Percentiles rank a stretch among this genome's conserved stretches.
Conservation (phyloP, 1,139 yeast genomes). For the Pichia sp. region DNA sequence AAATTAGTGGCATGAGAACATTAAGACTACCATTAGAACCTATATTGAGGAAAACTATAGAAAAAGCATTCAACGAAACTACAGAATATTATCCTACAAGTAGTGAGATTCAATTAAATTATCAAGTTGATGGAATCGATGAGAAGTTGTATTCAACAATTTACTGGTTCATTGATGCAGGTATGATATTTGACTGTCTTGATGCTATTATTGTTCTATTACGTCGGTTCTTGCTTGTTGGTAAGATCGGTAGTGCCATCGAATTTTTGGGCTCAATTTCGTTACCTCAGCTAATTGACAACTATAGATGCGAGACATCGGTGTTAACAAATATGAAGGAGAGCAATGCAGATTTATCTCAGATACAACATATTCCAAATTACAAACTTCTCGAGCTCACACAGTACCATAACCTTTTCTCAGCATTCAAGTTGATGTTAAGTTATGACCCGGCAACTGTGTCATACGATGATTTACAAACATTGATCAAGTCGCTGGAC, state of each 20-base stretch:
- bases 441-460: background rate
- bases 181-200: slow-evolving; percentile 65
- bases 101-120: slow-evolving; percentile 33
- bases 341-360: slow-evolving; percentile 11
- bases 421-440: slow-evolving; percentile 19
- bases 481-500: slow-evolving; percentile 18
- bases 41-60: slow-evolving; percentile 64
- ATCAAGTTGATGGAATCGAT: slow-evolving; percentile 50
- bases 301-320: slow-evolving; percentile 42
- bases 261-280: slow-evolving; percentile 51
- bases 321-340: slow-evolving; percentile 22
- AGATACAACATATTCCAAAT: slow-evolving; percentile 14
- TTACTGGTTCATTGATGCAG: slow-evolving; percentile 71
- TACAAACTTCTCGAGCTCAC: slow-evolving; percentile 24
- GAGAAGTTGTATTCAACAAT: slow-evolving; percentile 52
- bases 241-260: slow-evolving; percentile 60
- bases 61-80: slow-evolving; percentile 58
- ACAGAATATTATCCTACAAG: slow-evolving; percentile 43
- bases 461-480: slow-evolving; percentile 3
- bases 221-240: slow-evolving; percentile 62
- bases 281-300: slow-evolving; percentile 50
- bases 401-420: slow-evolving; percentile 26
- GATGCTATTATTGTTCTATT: slow-evolving; percentile 55
- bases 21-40: slow-evolving; percentile 54
- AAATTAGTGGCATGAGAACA: slow-evolving; percentile 54